These are phyloP conservation scores for Tricholoma flavovirens DNA, from an alignment of 768 basidiomycete genomes.

Conservation along the genomic window DNA sequence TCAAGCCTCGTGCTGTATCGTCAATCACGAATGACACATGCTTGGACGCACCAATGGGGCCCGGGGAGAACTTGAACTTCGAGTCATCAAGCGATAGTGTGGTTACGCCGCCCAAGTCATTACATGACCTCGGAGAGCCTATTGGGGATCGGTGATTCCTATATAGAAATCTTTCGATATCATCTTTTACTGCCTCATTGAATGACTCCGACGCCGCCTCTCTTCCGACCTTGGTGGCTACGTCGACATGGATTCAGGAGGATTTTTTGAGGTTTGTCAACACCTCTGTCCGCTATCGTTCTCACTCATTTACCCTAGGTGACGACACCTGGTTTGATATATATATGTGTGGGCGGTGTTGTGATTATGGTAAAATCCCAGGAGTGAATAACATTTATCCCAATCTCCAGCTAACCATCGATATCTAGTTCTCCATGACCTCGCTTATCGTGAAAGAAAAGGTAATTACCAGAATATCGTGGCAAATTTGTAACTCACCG, in stretches of 20 bases:
- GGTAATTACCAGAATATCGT: constrained; percentile 29
- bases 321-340: constrained; percentile 47
- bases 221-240: neutral
- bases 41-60: too few relatives aligned
- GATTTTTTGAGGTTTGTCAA: constrained; percentile 29
- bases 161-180: neutral
- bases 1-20: too few relatives aligned
- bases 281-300: constrained; percentile 5
- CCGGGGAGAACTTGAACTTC: too few relatives aligned
- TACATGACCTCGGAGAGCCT: neutral
- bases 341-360: constrained; percentile 56
- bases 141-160: neutral
- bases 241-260: neutral
- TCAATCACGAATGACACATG: too few relatives aligned
- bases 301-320: constrained; percentile 36
- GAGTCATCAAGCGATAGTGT: too few relatives aligned
- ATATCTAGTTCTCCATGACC: constrained; percentile 72
- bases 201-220: neutral
- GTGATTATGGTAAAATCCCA: constrained; percentile 10
- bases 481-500: neutral
- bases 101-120: too few relatives aligned
- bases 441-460: constrained; percentile 81
- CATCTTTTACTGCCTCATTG: neutral
- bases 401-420: neutral
- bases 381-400: neutral